Evolutionary conservation across 768 basidiomycete genomes (phyloP), one percentile per base, ranked within the genome.

Genomic region (Leccinum uliginosum): DNA sequence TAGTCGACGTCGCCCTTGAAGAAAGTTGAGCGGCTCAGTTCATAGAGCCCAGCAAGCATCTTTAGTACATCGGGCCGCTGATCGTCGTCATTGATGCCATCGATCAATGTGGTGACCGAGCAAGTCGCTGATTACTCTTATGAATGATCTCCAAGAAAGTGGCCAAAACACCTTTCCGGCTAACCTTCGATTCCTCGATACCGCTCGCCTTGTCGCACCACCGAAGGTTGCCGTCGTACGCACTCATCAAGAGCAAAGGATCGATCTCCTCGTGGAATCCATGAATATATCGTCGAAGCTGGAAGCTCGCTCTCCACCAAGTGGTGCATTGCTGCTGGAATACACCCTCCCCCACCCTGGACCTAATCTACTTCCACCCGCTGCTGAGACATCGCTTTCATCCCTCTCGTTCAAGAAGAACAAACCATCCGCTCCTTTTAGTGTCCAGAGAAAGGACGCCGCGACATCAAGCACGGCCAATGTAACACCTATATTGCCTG

Each of bases 221-320:
- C 61, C 61, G 19, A 72, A 60, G 51, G 23, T 56, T 26, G 21
- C 58, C 6, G 23, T 34, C 46, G 12, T 57, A 12, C 62, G 71
- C 38, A 71, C 69, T 34, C 69, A 71, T 35, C 69, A 72, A 38
- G 71, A 71, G 30, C 69, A 71, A 54, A 64, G 53, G 51, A 1
- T 47, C 35, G 54, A 68, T 48, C 73, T 72, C 46, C 56, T 71
- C 24, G 73, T 75, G 3, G 75, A 74, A 53, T 15, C 69, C 10
- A 65, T 73, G 32, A 52, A 47, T 51, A 34, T 72, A 32, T 56
- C 69, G 59, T 67, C 26, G 69, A 60, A 40, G 61, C 60, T 44
- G 70, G 69, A 30, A 76, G 73, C 56, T 73, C 74, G 10, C 73
- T 83, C 27, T 71, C 76, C 32, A 84, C 81, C 2, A 84, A 83